Evolutionary conservation across 2,329 filamentous ascomycete genomes (phyloP).

Genomic region (Didymella pinodella): DNA sequence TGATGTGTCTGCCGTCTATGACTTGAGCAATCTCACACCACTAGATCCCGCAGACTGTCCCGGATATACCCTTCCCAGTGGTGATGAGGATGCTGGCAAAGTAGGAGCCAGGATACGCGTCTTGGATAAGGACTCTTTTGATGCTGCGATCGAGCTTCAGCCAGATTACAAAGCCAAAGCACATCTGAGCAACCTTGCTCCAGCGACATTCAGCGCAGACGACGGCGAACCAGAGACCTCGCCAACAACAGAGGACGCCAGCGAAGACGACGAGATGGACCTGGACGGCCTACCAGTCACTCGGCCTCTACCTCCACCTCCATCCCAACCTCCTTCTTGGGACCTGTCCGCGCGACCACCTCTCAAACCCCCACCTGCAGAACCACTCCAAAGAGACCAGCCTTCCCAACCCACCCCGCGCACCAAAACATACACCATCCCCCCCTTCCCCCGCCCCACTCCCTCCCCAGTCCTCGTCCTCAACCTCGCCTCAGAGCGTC

Average conservation of each 20-base stretch:
- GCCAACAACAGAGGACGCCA: background rate
- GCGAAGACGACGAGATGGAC: conserved; percentile 5
- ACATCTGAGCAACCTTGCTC: conserved; percentile 12
- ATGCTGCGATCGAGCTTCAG: conserved; percentile 42
- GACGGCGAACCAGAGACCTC: background rate
- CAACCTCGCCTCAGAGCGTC: conserved; percentile 69
- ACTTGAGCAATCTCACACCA: conserved; percentile 25
- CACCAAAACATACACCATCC: background rate
- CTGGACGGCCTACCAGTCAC: conserved; percentile 11
- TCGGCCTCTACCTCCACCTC: background rate
- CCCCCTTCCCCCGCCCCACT: background rate
- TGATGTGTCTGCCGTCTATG: conserved; percentile 28
- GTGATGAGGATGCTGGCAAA: conserved; percentile 26
- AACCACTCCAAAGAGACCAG: background rate
- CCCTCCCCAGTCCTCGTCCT: conserved; percentile 63
- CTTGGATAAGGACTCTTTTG: conserved; percentile 45
- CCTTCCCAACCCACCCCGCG: background rate
- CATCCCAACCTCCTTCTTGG: conserved; percentile 4
- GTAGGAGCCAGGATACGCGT: conserved; percentile 42
- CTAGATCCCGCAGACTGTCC: conserved; percentile 37
- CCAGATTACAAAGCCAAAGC: conserved; percentile 26
- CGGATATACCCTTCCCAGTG: conserved; percentile 23
- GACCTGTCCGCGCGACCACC: conserved; percentile 3
- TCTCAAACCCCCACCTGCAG: background rate
- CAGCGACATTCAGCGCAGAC: background rate